Evolutionary conservation across 2,329 filamentous ascomycete species (phyloP).

Genomic region (Diaporthe sp.): DNA sequence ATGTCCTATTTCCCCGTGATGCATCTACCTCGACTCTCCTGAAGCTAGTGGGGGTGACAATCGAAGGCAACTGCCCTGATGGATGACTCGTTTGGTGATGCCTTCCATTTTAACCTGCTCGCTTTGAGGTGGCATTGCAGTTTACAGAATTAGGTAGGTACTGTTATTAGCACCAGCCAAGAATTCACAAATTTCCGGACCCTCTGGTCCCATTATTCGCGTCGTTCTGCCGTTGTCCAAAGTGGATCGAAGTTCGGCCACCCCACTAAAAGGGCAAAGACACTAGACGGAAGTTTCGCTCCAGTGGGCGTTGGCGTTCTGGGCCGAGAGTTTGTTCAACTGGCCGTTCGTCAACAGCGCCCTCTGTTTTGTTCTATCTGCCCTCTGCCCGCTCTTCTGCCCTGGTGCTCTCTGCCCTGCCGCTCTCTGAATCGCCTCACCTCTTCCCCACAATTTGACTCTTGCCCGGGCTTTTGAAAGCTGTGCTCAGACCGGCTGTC

Average conservation of each 20-base stretch:
- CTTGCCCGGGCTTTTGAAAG: not conserved
- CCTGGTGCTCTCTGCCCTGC: not conserved
- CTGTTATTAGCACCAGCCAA: not conserved
- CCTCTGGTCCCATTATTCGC: not conserved
- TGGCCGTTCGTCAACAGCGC: no score
- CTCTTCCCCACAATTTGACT: not conserved
- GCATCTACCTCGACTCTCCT: no score
- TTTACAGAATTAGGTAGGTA: no score
- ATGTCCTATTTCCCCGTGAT: no score
- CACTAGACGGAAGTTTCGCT: slow-evolving; percentile 7
- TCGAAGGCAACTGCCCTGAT: no score
- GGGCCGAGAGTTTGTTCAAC: no score
- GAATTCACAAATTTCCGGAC: not conserved
- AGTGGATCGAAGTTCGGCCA: not conserved
- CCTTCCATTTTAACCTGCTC: no score
- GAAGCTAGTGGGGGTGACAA: no score
- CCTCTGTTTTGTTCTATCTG: not conserved
- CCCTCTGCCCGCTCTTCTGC: not conserved
- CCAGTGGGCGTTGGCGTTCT: no score
- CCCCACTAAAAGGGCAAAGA: not conserved
- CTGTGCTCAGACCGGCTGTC: not conserved
- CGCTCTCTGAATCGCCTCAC: not conserved
- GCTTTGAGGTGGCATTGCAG: no score
- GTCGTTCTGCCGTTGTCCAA: not conserved
- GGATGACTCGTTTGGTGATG: no score